These are phyloP conservation scores for Aspergillus kassunensis DNA, from an alignment of 495 filamentous ascomycete species.

Conservation along the genomic window DNA sequence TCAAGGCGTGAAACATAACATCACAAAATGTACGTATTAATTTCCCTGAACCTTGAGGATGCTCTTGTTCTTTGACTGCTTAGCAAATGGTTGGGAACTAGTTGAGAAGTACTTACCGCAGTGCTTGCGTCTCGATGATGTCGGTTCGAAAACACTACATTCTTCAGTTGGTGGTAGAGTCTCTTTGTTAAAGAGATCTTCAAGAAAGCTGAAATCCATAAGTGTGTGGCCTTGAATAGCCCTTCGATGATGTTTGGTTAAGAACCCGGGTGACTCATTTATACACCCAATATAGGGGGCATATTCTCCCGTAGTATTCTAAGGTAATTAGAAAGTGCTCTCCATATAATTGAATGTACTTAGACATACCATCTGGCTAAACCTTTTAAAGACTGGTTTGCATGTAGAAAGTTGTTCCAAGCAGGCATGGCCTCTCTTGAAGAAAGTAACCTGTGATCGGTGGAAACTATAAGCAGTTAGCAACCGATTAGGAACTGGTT, in stretches of 20 bases:
- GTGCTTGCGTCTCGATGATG: neutral
- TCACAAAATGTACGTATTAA: neutral
- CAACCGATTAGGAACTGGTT: neutral
- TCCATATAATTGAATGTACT: neutral
- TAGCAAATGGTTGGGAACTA: neutral
- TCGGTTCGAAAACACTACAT: constrained; percentile 3
- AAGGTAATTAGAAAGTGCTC: neutral
- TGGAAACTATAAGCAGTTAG: constrained; percentile 7
- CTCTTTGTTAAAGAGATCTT: constrained; percentile 4
- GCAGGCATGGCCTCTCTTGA: constrained; percentile 5
- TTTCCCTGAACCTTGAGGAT: constrained; percentile 1
- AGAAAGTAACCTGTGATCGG: constrained; percentile 6
- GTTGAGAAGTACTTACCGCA: constrained; percentile 7
- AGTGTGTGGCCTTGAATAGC: neutral
- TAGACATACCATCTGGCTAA: neutral
- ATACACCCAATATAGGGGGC: constrained; percentile 2
- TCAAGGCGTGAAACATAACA: constrained; percentile 10
- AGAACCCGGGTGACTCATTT: neutral
- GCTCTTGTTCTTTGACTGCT: neutral
- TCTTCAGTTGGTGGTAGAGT: neutral
- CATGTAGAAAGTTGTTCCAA: constrained; percentile 2
- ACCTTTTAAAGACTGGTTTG: neutral
- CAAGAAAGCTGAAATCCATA: constrained; percentile 3
- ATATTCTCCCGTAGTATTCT: neutral
- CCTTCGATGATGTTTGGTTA: neutral